Conservation (phyloP, 2,329 filamentous ascomycete species). For the Aspergillus intermedius region DNA sequence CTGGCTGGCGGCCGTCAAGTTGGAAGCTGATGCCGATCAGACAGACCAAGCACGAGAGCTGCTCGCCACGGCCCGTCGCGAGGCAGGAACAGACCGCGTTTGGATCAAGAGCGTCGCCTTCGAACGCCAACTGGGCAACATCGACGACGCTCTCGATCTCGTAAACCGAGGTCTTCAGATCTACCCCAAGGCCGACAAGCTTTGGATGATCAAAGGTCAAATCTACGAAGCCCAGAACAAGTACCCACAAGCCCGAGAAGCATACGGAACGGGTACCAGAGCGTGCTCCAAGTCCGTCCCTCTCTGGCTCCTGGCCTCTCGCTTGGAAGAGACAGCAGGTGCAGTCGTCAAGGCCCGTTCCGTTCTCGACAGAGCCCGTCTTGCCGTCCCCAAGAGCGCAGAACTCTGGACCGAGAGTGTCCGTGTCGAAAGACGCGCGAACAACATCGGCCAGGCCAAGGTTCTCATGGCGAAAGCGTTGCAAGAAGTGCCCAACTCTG, state of each 20-base stretch:
- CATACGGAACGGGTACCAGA: constrained; percentile 80
- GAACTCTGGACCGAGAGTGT: constrained; percentile 92
- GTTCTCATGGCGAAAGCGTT: constrained; percentile 88
- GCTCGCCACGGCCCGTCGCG: constrained; percentile 71
- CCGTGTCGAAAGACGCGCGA: constrained; percentile 79
- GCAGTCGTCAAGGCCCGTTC: constrained; percentile 86
- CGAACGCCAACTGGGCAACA: constrained; percentile 75
- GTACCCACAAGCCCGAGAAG: constrained; percentile 77
- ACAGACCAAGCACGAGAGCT: constrained; percentile 75
- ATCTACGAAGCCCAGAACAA: constrained; percentile 84
- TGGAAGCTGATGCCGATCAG: constrained; percentile 85
- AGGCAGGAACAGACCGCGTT: constrained; percentile 90
- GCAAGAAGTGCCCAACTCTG: constrained; percentile 82
- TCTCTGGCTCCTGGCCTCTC: constrained; percentile 81
- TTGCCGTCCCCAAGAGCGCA: constrained; percentile 77
- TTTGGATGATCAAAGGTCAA: constrained; percentile 99
- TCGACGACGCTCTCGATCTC: constrained; percentile 75
- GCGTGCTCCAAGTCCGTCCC: constrained; percentile 77
- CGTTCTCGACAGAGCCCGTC: constrained; percentile 81
- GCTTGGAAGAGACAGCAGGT: constrained; percentile 79
- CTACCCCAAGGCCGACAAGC: constrained; percentile 77
- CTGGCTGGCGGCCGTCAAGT: constrained; percentile 91
- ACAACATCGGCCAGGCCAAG: constrained; percentile 76
- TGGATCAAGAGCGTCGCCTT: constrained; percentile 96
- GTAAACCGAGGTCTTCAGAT: constrained; percentile 78